Percentiles rank a stretch among this genome's conserved stretches.
Evolutionary conservation across 1,284 basidiomycete species (phyloP).

Genomic region (Microstroma glucosiphilum): DNA sequence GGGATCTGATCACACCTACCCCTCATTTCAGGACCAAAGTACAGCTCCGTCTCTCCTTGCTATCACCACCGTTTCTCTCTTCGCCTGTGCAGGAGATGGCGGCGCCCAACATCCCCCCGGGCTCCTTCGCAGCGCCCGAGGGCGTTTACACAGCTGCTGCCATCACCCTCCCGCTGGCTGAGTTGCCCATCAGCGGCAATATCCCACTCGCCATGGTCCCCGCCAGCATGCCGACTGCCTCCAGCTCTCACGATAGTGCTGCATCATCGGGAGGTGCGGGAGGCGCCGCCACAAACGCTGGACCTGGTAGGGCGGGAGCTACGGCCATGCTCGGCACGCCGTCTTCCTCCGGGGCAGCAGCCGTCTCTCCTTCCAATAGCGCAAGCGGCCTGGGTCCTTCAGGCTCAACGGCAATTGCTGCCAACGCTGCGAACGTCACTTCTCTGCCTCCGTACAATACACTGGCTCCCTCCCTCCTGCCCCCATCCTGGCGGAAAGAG

Average conservation of each 20-base stretch:
- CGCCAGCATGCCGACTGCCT: not conserved
- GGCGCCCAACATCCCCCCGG: no score
- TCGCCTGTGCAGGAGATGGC: no score
- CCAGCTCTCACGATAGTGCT: not conserved
- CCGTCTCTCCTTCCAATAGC: not conserved
- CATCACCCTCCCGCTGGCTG: not conserved
- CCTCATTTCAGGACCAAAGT: no score
- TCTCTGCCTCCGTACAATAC: not conserved
- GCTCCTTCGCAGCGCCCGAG: conserved; percentile 3
- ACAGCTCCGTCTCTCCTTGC: no score
- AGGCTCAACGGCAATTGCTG: not conserved
- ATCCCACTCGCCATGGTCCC: not conserved
- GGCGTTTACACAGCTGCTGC: not conserved
- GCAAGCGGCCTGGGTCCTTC: not conserved
- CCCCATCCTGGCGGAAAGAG: not conserved
- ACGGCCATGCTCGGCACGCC: not conserved
- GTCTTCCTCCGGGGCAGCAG: not conserved
- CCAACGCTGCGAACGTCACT: no score
- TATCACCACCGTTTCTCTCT: no score
- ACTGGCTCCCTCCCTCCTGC: not conserved
- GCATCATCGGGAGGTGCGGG: not conserved
- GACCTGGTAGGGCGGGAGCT: not conserved
- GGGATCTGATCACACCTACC: no score
- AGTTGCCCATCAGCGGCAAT: conserved; percentile 4
- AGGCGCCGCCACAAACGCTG: not conserved